Conservation (phyloP, 106 monocot genomes). For the Acanthochlamys bracteata region DNA sequence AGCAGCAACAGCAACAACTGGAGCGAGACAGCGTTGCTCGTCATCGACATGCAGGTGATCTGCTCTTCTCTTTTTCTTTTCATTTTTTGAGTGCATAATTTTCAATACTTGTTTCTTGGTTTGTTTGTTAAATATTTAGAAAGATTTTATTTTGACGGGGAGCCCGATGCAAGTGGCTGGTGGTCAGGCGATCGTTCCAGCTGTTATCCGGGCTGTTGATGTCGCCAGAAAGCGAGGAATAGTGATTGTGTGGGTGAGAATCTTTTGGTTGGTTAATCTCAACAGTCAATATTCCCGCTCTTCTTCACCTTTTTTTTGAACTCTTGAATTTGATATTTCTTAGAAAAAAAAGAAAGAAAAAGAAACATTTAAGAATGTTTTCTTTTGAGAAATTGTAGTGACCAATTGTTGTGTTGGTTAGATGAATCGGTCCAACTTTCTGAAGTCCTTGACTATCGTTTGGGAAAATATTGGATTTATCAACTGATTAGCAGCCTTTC, state of each 20-base stretch:
- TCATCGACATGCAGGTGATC: slow-evolving; percentile 90
- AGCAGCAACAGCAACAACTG: no score
- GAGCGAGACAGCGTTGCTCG: slow-evolving; percentile 73
- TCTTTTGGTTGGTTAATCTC: no score
- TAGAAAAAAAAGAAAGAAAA: neutral
- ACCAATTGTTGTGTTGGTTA: neutral
- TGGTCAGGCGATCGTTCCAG: slow-evolving; percentile 44
- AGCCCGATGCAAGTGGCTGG: slow-evolving; percentile 55
- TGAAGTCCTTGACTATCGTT: no score
- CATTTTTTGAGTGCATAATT: neutral
- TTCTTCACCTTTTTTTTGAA: neutral
- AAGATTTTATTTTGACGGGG: slow-evolving; percentile 73
- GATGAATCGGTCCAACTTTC: no score
- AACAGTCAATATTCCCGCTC: no score
- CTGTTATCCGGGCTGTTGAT: slow-evolving; percentile 54
- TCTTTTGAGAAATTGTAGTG: neutral
- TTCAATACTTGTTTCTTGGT: neutral
- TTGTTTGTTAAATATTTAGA: slow-evolving; percentile 25
- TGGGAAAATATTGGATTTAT: no score
- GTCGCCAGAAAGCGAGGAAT: slow-evolving; percentile 65
- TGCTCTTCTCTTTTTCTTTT: neutral
- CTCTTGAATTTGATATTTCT: neutral
- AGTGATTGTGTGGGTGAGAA: slow-evolving; percentile 67
- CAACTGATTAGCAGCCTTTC: no score
- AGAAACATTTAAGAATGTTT: neutral